Conservation (phyloP, 352 stramenopile species). For the Phytophthora meadii region DNA sequence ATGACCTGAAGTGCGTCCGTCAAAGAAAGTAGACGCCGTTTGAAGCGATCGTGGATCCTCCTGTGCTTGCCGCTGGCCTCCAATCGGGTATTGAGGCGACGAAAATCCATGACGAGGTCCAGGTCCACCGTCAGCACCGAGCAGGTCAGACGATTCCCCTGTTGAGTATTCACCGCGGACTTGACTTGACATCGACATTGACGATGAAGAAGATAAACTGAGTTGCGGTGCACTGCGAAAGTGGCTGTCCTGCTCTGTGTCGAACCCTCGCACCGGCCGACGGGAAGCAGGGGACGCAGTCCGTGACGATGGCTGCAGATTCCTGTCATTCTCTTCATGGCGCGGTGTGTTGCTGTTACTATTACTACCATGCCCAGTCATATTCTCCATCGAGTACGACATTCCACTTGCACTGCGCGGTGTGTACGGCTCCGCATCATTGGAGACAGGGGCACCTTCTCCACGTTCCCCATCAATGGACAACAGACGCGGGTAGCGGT, state of each 20-base stretch:
- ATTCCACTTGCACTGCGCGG: constrained; percentile 14
- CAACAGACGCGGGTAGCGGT: constrained; percentile 21
- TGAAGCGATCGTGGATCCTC: constrained; percentile 27
- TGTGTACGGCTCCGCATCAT: constrained; percentile 23
- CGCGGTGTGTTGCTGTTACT: constrained; percentile 28
- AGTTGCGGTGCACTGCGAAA: constrained; percentile 26
- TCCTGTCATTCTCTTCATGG: constrained; percentile 24
- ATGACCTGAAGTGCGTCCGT: constrained; percentile 23
- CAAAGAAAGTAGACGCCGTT: constrained; percentile 22
- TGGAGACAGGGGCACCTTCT: constrained; percentile 12
- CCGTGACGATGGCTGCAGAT: constrained; percentile 23
- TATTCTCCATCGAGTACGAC: constrained; percentile 14
- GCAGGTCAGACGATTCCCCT: constrained; percentile 14
- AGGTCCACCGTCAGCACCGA: constrained; percentile 7
- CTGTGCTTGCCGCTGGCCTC: constrained; percentile 18
- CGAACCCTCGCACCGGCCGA: constrained; percentile 34
- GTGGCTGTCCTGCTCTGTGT: constrained; percentile 35
- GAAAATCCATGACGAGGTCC: constrained; percentile 32
- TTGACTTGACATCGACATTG: constrained; percentile 25
- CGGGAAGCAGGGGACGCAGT: constrained; percentile 25
- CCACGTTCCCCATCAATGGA: constrained; percentile 18
- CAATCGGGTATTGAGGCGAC: constrained; percentile 31
- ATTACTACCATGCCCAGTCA: constrained; percentile 27
- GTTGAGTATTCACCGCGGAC: constrained; percentile 28
- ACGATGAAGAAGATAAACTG: constrained; percentile 21